phyloP scores from a whole-genome alignment of 2,329 filamentous ascomycete genomes.

The Neonectria punicea region DNA sequence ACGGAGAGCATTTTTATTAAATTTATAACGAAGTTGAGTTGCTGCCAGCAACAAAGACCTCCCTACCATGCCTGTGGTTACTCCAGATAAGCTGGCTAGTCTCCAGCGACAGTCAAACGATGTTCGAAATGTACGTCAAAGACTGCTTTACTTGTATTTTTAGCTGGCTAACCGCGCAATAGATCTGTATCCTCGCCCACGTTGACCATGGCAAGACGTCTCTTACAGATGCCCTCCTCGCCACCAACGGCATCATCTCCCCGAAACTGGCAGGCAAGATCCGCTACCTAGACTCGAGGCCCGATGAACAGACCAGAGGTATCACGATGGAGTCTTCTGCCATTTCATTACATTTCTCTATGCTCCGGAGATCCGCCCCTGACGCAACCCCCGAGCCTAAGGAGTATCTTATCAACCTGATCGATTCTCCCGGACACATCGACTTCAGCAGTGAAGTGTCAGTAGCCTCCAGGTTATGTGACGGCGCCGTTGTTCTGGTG shows the following conservation, averaged over 20 bases:
- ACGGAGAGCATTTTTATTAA: neutral
- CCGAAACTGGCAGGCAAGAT: conserved; percentile 98
- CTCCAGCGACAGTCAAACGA: conserved; percentile 89
- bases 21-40: conserved; percentile 10
- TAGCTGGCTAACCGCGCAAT: conserved; percentile 11
- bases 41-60: conserved; percentile 14
- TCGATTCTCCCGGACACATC: conserved; percentile 97
- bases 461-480: conserved; percentile 91
- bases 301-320: conserved; percentile 93
- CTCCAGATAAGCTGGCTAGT: conserved; percentile 87
- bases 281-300: conserved; percentile 94
- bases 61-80: conserved; percentile 86
- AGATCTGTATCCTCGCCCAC: conserved; percentile 96
- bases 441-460: conserved; percentile 99
- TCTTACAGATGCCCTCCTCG: conserved; percentile 92
- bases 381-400: conserved; percentile 77
- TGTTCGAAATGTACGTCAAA: conserved; percentile 83
- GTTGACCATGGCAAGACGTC: conserved; percentile 99
- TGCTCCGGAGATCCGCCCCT: conserved; percentile 78
- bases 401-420: conserved; percentile 96
- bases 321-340: conserved; percentile 99
- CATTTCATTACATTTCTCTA: conserved; percentile 95
- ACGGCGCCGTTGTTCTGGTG: conserved; percentile 92
- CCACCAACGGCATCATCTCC: conserved; percentile 99
- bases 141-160: neutral